Evolutionary conservation across 805 yeast genomes (phyloP), one percentile per base, ranked within the genome.

Genomic region (Saturnispora gosingensis): DNA sequence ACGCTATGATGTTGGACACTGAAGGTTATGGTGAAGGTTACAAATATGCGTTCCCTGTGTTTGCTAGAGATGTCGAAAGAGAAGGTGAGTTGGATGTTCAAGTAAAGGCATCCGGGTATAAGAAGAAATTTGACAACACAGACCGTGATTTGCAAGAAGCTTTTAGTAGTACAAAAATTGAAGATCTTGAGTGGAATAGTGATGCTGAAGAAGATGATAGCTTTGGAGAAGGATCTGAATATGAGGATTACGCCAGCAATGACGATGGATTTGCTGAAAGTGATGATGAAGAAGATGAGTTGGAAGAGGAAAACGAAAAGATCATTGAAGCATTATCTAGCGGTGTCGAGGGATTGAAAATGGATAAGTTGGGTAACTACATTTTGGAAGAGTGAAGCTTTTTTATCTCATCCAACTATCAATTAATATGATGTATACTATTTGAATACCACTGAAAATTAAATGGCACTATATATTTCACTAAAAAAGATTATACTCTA

Each of bases 101-200:
- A 56, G 95, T 93, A 2, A 83, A 85, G 60, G 99, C 99, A 0
- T 88, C 96, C 0, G 99, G 99, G 1, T 88, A 76, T 61, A 69
- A 71, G 20, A 77, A 71, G 56, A 71, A 70, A 58, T 58, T 59
- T 40, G 67, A 66, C 47, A 54, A 63, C 52, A 77, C 75, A 52
- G 77, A 72, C 43, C 74, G 76, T 60, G 90, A 85, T 50, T 73
- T 89, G 59, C 97, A 89, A 64, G 75, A 72, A 39, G 96, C 96
- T 2, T 81, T 89, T 48, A 75, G 76, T 8, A 57, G 63, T 46
- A 60, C 58, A 54, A 56, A 53, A 46, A 50, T 55, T 15, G 61
- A 54, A 13, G 61, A 53, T 8, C 53, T 48, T 11, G 61, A 57
- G 13, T 58, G 52, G 43, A 58, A 54, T 16, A 56, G 55, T 25